Evolutionary conservation across 441 rosid genomes (phyloP).

Genomic region (Gossypium davidsonii): DNA sequence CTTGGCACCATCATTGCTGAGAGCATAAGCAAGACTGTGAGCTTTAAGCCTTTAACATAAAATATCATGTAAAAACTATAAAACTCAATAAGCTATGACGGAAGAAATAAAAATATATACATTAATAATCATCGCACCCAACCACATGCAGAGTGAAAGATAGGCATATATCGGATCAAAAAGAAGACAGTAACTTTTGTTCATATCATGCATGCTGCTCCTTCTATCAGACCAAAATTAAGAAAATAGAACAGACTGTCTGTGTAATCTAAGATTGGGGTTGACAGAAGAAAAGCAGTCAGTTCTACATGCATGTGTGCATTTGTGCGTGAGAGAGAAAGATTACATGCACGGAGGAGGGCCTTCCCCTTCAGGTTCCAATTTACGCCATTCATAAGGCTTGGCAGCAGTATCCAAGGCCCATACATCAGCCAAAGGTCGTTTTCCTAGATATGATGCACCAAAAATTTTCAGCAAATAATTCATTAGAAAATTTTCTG

Average conservation of each 20-base stretch:
- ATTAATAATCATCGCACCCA: not conserved
- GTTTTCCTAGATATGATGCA: constrained; percentile 57
- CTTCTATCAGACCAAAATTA: not conserved
- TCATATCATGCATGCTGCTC: not conserved
- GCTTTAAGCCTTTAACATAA: not conserved
- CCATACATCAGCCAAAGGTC: constrained; percentile 98
- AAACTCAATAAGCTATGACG: not conserved
- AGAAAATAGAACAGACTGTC: not conserved
- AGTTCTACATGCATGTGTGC: not conserved
- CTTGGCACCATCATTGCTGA: not conserved
- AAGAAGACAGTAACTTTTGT: not conserved
- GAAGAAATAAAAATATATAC: not conserved
- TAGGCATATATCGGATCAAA: not conserved
- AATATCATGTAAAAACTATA: not conserved
- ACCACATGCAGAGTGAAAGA: not conserved
- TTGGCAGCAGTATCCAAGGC: constrained; percentile 99
- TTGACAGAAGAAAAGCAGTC: not conserved
- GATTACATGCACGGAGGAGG: constrained; percentile 99
- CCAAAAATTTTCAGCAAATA: constrained; percentile 13
- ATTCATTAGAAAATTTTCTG: not conserved
- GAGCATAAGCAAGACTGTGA: not conserved
- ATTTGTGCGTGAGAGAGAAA: constrained; percentile 4
- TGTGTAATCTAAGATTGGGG: not conserved
- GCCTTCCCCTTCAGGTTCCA: constrained; percentile 99
- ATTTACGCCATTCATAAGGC: constrained; percentile 98